Evolutionary conservation across 768 basidiomycete genomes (phyloP).

Genomic region (button mushroom (Agaricus bisporus)): DNA sequence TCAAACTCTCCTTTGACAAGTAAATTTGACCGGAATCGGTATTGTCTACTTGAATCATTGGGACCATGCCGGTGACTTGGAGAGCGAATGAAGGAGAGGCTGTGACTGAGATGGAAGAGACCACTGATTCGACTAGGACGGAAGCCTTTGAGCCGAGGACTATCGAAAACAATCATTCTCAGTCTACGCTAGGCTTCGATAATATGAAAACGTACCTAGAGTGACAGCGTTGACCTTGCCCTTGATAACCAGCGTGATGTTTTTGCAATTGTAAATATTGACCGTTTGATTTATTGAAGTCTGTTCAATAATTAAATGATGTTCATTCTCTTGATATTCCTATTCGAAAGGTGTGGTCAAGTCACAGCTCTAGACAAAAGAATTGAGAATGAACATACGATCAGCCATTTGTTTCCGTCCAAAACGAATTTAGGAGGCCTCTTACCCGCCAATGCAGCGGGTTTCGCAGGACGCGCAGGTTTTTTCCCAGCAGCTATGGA

Average conservation of each 20-base stretch:
- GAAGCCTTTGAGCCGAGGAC: conserved; percentile 88
- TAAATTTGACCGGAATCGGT: conserved; percentile 96
- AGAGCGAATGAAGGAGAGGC: conserved; percentile 90
- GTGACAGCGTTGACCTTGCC: conserved; percentile 96
- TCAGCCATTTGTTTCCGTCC: conserved; percentile 91
- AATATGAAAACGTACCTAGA: conserved; percentile 48
- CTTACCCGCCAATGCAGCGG: conserved; percentile 76
- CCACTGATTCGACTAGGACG: conserved; percentile 84
- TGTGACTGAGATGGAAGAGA: conserved; percentile 86
- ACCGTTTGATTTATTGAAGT: conserved; percentile 77
- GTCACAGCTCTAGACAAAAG: not conserved
- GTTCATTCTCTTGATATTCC: conserved; percentile 93
- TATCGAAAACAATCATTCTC: conserved; percentile 22
- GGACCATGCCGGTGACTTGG: conserved; percentile 85
- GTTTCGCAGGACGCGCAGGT: conserved; percentile 80
- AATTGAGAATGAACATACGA: conserved; percentile 47
- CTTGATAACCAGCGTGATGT: conserved; percentile 72
- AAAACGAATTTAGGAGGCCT: conserved; percentile 86
- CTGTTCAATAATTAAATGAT: conserved; percentile 63
- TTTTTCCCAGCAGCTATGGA: conserved; percentile 40
- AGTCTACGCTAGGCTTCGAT: not conserved
- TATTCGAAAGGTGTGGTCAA: conserved; percentile 22
- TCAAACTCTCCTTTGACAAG: conserved; percentile 75
- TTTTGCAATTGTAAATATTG: conserved; percentile 89
- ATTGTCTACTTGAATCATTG: conserved; percentile 90